phyloP scores from a whole-genome alignment of 768 basidiomycete species.

The Paxillus involutus region DNA sequence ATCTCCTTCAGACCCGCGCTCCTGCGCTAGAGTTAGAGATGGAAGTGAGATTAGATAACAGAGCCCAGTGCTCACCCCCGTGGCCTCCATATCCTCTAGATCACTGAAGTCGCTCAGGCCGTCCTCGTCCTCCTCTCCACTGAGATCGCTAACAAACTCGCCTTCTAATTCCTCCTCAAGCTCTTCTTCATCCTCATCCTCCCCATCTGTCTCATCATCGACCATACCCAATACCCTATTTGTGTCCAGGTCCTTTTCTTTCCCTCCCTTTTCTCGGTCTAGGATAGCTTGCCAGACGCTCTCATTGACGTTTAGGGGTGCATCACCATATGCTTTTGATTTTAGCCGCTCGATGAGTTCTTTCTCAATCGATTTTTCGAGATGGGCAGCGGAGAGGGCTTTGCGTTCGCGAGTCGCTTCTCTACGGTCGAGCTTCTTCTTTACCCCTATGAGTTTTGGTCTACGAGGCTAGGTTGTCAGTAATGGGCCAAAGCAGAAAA shows the following conservation, averaged over 20 bases:
- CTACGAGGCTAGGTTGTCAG: slow-evolving; percentile 38
- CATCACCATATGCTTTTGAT: slow-evolving; percentile 96
- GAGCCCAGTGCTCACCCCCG: slow-evolving; percentile 44
- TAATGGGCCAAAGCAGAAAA: not conserved
- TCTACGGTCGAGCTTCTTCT: slow-evolving; percentile 94
- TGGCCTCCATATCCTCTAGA: slow-evolving; percentile 74
- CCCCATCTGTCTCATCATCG: slow-evolving; percentile 57
- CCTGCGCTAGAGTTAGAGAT: slow-evolving; percentile 28
- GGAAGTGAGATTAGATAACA: not conserved
- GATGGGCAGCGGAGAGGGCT: slow-evolving; percentile 91
- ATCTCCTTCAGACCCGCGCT: slow-evolving; percentile 40
- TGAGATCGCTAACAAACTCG: slow-evolving; percentile 59
- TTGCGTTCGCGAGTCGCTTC: slow-evolving; percentile 93
- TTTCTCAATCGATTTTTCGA: slow-evolving; percentile 94
- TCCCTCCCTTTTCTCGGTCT: slow-evolving; percentile 67
- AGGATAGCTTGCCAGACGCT: slow-evolving; percentile 92
- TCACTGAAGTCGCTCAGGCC: slow-evolving; percentile 46
- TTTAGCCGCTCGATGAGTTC: slow-evolving; percentile 95
- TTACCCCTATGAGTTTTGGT: slow-evolving; percentile 90
- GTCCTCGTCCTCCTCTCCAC: slow-evolving; percentile 50
- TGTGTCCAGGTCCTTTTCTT: slow-evolving; percentile 43
- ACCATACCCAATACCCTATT: slow-evolving; percentile 42
- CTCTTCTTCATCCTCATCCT: slow-evolving; percentile 49
- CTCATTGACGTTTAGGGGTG: slow-evolving; percentile 97
- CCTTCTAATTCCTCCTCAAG: slow-evolving; percentile 51